Percentiles rank a stretch among this genome's conserved stretches.
These are phyloP conservation scores for Epicoccum nigrum DNA, from an alignment of 2,329 filamentous ascomycete species.

Conservation along the genomic window DNA sequence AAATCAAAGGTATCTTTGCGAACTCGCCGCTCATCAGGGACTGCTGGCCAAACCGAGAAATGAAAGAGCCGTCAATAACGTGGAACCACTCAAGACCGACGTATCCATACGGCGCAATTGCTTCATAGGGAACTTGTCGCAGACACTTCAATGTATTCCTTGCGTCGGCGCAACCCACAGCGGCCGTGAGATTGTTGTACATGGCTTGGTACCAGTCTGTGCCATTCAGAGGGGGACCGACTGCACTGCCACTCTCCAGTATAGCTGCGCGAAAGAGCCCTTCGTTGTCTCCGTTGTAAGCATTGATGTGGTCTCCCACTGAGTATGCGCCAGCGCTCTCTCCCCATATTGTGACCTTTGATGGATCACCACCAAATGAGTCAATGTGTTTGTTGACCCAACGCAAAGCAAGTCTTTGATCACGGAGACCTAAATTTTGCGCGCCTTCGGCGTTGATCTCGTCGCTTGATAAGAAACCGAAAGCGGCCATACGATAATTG, in stretches of 20 bases:
- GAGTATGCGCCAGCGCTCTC: constrained; percentile 66
- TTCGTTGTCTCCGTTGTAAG: constrained; percentile 45
- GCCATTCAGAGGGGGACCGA: constrained; percentile 38
- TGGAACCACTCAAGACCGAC: constrained; percentile 41
- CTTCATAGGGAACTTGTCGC: constrained; percentile 34
- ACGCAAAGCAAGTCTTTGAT: constrained; percentile 64
- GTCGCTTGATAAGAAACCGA: constrained; percentile 56
- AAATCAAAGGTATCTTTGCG: constrained; percentile 66
- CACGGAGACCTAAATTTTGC: constrained; percentile 62
- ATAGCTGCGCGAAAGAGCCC: constrained; percentile 54
- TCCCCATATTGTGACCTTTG: constrained; percentile 66
- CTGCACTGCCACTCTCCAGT: constrained; percentile 44
- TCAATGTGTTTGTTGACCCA: constrained; percentile 69
- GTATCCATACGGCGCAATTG: constrained; percentile 35
- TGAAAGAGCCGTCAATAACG: constrained; percentile 36
- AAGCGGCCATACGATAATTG: constrained; percentile 57
- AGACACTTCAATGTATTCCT: constrained; percentile 36
- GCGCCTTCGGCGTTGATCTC: constrained; percentile 45
- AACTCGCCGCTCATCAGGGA: constrained; percentile 57
- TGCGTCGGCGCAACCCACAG: constrained; percentile 32
- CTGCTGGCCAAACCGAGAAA: constrained; percentile 43
- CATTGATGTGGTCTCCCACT: constrained; percentile 51
- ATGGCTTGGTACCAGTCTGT: constrained; percentile 42
- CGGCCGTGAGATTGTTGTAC: constrained; percentile 37
- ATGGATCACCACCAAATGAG: constrained; percentile 58